phyloP scores from a whole-genome alignment of 768 basidiomycete species.

The Pilatotrama ljubarskyi region DNA sequence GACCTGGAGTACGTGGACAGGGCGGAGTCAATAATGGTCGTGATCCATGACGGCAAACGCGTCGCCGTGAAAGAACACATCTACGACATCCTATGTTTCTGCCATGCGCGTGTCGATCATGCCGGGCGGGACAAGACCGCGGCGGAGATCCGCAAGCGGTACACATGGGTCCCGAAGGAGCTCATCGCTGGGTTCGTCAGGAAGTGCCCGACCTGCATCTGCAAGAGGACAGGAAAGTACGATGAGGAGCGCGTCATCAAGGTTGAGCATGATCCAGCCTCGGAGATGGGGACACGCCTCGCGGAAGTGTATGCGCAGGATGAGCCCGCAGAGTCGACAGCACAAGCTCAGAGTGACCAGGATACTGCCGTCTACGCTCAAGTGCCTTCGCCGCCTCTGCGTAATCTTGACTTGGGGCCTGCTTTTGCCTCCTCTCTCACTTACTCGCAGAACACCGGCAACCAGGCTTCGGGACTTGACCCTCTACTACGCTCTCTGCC shows the following conservation, averaged over 20 bases:
- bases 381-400: neutral
- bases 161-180: slow-evolving; percentile 85
- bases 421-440: neutral
- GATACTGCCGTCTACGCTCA: neutral
- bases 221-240: slow-evolving; percentile 39
- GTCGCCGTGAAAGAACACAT: slow-evolving; percentile 79
- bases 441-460: too few species aligned
- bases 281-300: neutral
- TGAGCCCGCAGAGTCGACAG: too few species aligned
- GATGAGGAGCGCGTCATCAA: slow-evolving; percentile 1
- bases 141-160: slow-evolving; percentile 61
- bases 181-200: slow-evolving; percentile 78
- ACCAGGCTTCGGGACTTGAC: too few species aligned
- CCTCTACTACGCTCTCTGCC: too few species aligned
- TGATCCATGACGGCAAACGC: slow-evolving; percentile 70
- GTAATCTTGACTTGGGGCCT: neutral
- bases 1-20: neutral
- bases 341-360: too few species aligned
- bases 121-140: slow-evolving; percentile 82
- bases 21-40: slow-evolving; percentile 38
- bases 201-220: slow-evolving; percentile 73
- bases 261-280: neutral
- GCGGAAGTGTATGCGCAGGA: neutral
- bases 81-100: slow-evolving; percentile 75
- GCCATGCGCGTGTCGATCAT: slow-evolving; percentile 64